phyloP scores from a whole-genome alignment of 2,329 filamentous ascomycete species.

The Botrytis cinerea region DNA sequence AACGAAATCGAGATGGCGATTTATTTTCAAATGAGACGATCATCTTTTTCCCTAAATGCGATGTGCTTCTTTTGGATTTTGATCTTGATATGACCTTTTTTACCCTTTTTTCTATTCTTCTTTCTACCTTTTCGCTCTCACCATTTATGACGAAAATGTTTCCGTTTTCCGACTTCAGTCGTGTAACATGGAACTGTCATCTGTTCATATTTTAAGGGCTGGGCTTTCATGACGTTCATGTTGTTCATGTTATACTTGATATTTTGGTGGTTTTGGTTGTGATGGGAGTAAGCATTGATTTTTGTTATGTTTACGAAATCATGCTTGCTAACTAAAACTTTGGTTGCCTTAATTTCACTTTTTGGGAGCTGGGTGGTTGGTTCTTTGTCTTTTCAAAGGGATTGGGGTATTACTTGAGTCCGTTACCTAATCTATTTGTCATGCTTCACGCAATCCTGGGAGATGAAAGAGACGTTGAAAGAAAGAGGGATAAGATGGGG shows the following conservation, averaged over 20 bases:
- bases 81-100: conserved; percentile 18
- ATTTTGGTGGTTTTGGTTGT: conserved; percentile 12
- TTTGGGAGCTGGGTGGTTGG: conserved; percentile 8
- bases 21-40: conserved; percentile 17
- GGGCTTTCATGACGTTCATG: conserved; percentile 17
- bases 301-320: not conserved
- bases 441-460: not conserved
- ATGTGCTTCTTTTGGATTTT: conserved; percentile 19
- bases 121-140: not conserved
- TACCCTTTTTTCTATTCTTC: not conserved
- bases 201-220: conserved; percentile 14
- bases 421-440: not conserved
- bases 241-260: conserved; percentile 18
- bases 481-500: not conserved
- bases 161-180: not conserved
- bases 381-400: not conserved
- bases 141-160: not conserved
- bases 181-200: conserved; percentile 1
- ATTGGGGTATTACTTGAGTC: not conserved
- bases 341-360: conserved; percentile 7
- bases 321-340: conserved; percentile 16
- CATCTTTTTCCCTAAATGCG: conserved; percentile 2
- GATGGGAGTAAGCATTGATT: conserved; percentile 1
- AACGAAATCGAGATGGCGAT: conserved; percentile 17
- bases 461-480: not conserved